These are phyloP conservation scores for Peronospora belbahrii DNA, from an alignment of 352 stramenopile genomes.

Conservation along the genomic window DNA sequence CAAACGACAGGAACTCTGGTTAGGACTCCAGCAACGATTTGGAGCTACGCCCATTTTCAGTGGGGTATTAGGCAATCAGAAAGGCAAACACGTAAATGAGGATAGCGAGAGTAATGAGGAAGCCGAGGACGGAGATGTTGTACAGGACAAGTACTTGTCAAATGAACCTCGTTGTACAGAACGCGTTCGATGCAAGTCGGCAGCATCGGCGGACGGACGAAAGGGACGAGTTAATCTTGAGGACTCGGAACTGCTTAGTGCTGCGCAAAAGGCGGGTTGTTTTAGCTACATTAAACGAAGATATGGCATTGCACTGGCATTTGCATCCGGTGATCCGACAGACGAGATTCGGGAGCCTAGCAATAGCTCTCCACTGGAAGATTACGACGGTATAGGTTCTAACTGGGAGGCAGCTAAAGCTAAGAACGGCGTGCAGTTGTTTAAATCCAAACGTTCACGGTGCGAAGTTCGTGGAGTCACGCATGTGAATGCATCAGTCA, in stretches of 20 bases:
- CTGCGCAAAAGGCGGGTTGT: conserved; percentile 69
- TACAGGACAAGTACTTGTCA: conserved; percentile 21
- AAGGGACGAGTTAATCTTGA: background rate
- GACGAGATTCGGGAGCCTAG: conserved; percentile 24
- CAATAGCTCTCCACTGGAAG: conserved; percentile 25
- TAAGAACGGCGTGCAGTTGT: conserved; percentile 70
- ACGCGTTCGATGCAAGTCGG: conserved; percentile 21
- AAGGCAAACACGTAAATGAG: conserved; percentile 8
- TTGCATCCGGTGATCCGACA: conserved; percentile 33
- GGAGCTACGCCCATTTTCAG: conserved; percentile 14
- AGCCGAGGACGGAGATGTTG: conserved; percentile 14
- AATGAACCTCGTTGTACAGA: conserved; percentile 11
- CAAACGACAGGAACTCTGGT: conserved; percentile 26
- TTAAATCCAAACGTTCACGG: conserved; percentile 53
- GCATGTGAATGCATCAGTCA: conserved; percentile 69
- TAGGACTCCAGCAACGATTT: conserved; percentile 19
- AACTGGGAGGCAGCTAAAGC: conserved; percentile 59
- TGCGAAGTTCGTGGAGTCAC: conserved; percentile 70
- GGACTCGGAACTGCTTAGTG: conserved; percentile 29
- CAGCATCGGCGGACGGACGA: conserved; percentile 8
- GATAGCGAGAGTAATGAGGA: conserved; percentile 16
- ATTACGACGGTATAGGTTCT: conserved; percentile 14
- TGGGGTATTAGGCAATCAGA: conserved; percentile 11
- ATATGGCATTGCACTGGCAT: conserved; percentile 64
- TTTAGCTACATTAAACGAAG: conserved; percentile 78